These are phyloP conservation scores for Volvariella surrecta DNA, from an alignment of 1,284 basidiomycete genomes.

Conservation along the genomic window DNA sequence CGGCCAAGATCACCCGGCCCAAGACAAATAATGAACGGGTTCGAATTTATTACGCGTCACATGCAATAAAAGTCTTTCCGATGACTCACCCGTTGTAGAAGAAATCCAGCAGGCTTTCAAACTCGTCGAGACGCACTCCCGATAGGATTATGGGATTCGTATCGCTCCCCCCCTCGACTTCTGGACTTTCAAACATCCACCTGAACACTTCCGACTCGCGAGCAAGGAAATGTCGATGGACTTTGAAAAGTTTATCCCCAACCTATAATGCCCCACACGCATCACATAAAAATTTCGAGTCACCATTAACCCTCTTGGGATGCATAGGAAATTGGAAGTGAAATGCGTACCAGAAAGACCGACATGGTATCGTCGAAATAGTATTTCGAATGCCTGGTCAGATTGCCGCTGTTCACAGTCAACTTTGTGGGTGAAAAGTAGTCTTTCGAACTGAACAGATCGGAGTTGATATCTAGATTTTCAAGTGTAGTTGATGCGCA, in stretches of 20 bases:
- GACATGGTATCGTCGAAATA: conserved; percentile 14
- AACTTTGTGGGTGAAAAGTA: no score
- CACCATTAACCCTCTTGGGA: no score
- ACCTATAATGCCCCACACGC: conserved; percentile 10
- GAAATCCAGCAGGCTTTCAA: conserved; percentile 24
- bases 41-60: no score
- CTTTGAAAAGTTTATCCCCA: conserved; percentile 14
- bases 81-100: conserved; percentile 28
- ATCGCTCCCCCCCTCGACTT: conserved; percentile 3
- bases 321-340: background rate
- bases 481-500: no score
- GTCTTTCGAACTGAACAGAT: no score
- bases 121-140: conserved; percentile 14
- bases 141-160: conserved; percentile 12
- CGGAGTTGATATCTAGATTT: no score
- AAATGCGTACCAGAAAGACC: conserved; percentile 13
- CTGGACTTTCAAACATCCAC: conserved; percentile 7
- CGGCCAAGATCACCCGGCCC: no score
- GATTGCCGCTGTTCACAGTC: no score
- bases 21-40: no score
- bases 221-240: conserved; percentile 21
- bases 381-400: conserved; percentile 9
- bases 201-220: conserved; percentile 23
- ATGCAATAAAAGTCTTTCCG: no score
- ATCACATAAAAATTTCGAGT: no score